Conservation (phyloP, 768 basidiomycete species). For the Lactarius vividus region DNA sequence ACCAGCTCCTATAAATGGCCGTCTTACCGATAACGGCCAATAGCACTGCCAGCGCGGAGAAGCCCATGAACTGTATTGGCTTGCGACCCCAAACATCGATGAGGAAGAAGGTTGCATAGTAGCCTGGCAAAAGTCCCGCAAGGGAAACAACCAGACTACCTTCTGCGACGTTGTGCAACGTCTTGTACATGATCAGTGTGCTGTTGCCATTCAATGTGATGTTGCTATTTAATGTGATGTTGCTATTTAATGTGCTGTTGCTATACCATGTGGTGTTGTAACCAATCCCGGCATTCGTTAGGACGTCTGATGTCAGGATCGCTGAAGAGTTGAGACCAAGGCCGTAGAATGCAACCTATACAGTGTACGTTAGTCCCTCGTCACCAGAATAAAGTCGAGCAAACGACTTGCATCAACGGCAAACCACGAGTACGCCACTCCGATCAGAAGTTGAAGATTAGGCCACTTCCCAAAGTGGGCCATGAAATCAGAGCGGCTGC, state of each 20-base stretch:
- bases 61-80: conserved; percentile 78
- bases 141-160: conserved; percentile 75
- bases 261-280: conserved; percentile 26
- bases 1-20: conserved; percentile 26
- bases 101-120: conserved; percentile 59
- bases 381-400: not conserved
- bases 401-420: conserved; percentile 67
- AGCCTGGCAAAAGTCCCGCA: conserved; percentile 80
- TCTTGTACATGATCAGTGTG: conserved; percentile 41
- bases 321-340: conserved; percentile 79
- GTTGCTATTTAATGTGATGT: too few species aligned
- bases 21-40: conserved; percentile 66
- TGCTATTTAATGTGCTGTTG: too few species aligned
- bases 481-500: conserved; percentile 62
- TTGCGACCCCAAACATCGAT: conserved; percentile 81
- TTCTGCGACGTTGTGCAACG: conserved; percentile 59
- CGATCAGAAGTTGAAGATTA: conserved; percentile 76
- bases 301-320: conserved; percentile 56
- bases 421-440: conserved; percentile 83
- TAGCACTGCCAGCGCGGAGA: conserved; percentile 58
- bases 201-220: too few species aligned
- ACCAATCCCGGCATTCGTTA: conserved; percentile 56
- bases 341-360: conserved; percentile 82
- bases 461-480: conserved; percentile 66
- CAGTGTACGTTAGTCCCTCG: not conserved